phyloP scores from a whole-genome alignment of 257 asterid genomes.

The Agastache rugosa region DNA sequence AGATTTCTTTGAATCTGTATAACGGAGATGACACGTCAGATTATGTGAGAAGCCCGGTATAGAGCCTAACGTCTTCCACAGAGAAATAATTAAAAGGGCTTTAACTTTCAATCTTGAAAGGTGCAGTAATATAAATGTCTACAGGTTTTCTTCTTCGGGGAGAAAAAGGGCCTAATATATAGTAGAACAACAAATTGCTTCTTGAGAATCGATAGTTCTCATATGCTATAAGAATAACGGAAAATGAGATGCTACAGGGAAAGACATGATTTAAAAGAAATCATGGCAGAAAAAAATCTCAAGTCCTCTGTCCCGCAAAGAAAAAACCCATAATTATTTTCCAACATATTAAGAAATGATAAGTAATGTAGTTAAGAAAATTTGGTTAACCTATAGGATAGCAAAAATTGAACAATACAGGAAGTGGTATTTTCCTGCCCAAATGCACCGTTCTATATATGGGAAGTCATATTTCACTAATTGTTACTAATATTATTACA shows the following conservation, averaged over 20 bases:
- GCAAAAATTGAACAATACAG: no score
- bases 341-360: no score
- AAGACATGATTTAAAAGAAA: neutral
- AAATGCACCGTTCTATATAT: no score
- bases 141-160: neutral
- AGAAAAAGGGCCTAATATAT: no score
- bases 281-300: neutral
- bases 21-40: constrained; percentile 18
- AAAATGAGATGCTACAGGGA: neutral
- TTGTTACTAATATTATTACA: no score
- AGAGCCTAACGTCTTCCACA: neutral
- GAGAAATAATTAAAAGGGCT: neutral
- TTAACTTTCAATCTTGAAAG: constrained; percentile 1
- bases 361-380: no score
- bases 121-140: neutral
- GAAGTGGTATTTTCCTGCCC: no score
- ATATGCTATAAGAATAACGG: neutral
- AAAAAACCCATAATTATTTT: no score
- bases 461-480: no score
- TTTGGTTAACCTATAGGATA: no score
- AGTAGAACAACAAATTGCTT: no score
- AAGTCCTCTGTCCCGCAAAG: no score
- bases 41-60: neutral
- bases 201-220: neutral
- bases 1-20: constrained; percentile 89